Percentiles rank a stretch among this genome's conserved stretches.
Evolutionary conservation across 345 rosid genomes (phyloP).

Genomic region (Citrus mangshanensis): DNA sequence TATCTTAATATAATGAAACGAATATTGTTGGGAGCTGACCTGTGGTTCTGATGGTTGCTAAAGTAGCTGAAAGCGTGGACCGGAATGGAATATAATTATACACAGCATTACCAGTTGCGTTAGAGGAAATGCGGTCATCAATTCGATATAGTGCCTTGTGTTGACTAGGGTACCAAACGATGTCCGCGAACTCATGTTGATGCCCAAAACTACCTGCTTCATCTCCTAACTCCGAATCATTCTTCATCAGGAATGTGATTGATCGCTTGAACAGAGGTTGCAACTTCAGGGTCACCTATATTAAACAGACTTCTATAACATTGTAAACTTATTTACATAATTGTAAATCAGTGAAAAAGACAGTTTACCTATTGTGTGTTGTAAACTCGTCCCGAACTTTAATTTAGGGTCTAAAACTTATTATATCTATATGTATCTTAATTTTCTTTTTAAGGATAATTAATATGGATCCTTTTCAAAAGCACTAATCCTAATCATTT

Average conservation of each 20-base stretch:
- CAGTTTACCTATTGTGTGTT: no score
- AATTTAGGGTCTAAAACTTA: no score
- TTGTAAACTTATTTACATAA: no score
- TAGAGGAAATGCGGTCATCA: constrained; percentile 50
- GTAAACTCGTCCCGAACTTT: no score
- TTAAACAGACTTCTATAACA: no score
- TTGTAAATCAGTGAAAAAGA: no score
- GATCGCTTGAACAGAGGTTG: constrained; percentile 73
- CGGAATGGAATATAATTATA: constrained; percentile 58
- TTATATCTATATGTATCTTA: no score
- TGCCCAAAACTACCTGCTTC: constrained; percentile 41
- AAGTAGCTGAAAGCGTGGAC: constrained; percentile 27
- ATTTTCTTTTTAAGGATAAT: no score
- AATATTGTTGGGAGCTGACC: constrained; percentile 27
- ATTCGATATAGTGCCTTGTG: constrained; percentile 51
- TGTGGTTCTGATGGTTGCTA: constrained; percentile 38
- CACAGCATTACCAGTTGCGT: constrained; percentile 48
- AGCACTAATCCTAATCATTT: no score
- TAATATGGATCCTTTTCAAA: no score
- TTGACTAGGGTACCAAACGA: constrained; percentile 69
- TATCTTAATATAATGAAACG: background rate
- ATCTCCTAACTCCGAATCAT: constrained; percentile 49
- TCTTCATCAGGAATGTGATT: constrained; percentile 32
- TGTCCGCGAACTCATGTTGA: constrained; percentile 70
- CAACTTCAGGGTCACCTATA: constrained; percentile 55